Base-by-base conservation (phyloP, 148 eudicot genomes). In the Persicaria maculosa region DNA sequence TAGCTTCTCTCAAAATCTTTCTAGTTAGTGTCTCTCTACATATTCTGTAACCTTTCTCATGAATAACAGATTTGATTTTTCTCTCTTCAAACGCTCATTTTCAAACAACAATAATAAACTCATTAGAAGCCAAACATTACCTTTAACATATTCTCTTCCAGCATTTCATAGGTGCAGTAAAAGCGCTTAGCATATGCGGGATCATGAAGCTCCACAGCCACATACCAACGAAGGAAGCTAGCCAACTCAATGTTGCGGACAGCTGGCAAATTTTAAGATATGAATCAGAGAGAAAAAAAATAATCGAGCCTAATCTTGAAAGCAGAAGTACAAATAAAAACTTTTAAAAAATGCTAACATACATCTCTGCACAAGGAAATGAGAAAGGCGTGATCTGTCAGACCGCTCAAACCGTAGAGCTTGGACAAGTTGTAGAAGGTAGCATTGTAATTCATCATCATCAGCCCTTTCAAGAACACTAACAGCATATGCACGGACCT, bases 401-500 rank as follows among this genome's bases (percentile, higher is more conserved):
- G 97, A 87, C 76, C 97, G 91, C 89, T 95, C 98, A 78, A 95
- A 95, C 46, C 98, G 96, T 74, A 95, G 97, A 81, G 98, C 98
- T 81, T 95, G 98, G 76, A 95, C 98, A 83, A 95, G 85, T 80
- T 95, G 98, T 79, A 95, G 97, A 72, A 95, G 89, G 80, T 95
- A 95, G 79, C 98, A 95, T 48, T 95, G 97, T 22, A 95, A 90
- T 86, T 95, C 98, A 79, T 95, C 98, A 80, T 95, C 98, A 79
- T 89, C 97, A 78, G 98, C 98, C 84, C 96, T 88, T 82, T 88
- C 93, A 83, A 95, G 92, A 72, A 95, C 96, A 82, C 88, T 84
- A 65, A 95, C 97, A 82, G 98, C 98, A 81, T 95, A 92, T 53
- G 91, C 97, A 83, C 98, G 97, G 77, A 95, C 98, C 98, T 95